Evolutionary conservation across 768 basidiomycete genomes (phyloP).

Genomic region (Pleurotus eryngii): DNA sequence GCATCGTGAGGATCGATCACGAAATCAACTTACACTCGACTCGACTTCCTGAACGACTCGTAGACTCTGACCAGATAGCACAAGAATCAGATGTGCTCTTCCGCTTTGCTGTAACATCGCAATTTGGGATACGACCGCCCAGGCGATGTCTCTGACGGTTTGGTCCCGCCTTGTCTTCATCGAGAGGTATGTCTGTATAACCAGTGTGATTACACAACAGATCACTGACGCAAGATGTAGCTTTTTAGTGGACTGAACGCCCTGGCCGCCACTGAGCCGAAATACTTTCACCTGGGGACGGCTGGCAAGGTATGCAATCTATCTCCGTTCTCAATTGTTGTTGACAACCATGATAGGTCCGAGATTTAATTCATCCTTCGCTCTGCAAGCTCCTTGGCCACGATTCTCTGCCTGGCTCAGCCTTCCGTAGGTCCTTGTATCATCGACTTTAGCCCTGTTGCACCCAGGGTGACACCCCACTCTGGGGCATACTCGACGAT

Average conservation of each 20-base stretch:
- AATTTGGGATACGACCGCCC: background rate
- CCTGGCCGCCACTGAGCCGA: slow-evolving; percentile 10
- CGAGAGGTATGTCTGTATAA: slow-evolving; percentile 2
- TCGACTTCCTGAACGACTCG: background rate
- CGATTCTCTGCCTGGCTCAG: too few species aligned
- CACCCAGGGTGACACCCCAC: slow-evolving; percentile 3
- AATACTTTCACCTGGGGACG: slow-evolving; percentile 14
- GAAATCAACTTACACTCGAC: background rate
- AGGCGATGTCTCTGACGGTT: slow-evolving; percentile 6
- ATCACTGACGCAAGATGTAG: background rate
- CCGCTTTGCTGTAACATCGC: background rate
- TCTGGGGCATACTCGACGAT: background rate
- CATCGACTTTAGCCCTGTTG: background rate
- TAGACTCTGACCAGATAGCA: background rate
- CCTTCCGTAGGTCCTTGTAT: background rate
- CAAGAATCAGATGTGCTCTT: background rate
- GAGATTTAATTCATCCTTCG: slow-evolving; percentile 16
- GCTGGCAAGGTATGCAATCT: slow-evolving; percentile 9
- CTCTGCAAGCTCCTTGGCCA: slow-evolving; percentile 6
- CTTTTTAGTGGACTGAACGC: slow-evolving; percentile 10
- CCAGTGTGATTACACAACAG: too few species aligned
- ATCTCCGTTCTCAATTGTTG: background rate
- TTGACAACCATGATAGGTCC: slow-evolving; percentile 1
- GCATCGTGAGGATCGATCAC: slow-evolving; percentile 3
- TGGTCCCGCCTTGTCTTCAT: slow-evolving; percentile 12